A percentile compares a stretch with the other conserved stretches of the same genome.
phyloP scores from a whole-genome alignment of 2,329 filamentous ascomycete species.

The Leptographium radiaticola region DNA sequence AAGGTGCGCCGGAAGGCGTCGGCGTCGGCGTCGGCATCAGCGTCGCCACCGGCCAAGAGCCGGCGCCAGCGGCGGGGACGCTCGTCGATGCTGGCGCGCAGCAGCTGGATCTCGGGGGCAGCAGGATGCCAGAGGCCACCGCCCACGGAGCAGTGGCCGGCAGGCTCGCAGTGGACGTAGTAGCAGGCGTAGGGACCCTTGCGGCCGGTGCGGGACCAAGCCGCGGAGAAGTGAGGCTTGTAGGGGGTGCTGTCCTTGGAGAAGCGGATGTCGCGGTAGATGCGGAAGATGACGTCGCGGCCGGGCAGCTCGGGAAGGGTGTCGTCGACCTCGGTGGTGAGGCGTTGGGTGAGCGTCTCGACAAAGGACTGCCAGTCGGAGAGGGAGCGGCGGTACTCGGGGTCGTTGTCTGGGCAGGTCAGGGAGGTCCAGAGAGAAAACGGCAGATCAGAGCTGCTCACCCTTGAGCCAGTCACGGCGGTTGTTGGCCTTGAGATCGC shows the following conservation, averaged over 20 bases:
- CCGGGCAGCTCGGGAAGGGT: constrained; percentile 77
- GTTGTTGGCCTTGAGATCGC: constrained; percentile 47
- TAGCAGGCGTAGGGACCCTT: constrained; percentile 84
- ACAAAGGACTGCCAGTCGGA: constrained; percentile 76
- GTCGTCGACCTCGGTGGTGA: constrained; percentile 54
- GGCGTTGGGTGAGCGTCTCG: constrained; percentile 54
- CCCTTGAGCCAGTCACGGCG: constrained; percentile 45
- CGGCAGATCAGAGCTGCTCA: constrained; percentile 16
- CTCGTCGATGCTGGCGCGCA: constrained; percentile 65
- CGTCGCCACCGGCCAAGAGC: background rate
- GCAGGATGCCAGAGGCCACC: constrained; percentile 77
- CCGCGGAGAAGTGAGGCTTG: constrained; percentile 72
- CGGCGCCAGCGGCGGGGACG: constrained; percentile 55
- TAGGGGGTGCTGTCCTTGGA: constrained; percentile 76
- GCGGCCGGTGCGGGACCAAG: constrained; percentile 75
- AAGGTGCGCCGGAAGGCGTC: constrained; percentile 50
- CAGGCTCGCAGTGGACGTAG: constrained; percentile 72
- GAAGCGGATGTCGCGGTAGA: constrained; percentile 79
- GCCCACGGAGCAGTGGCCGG: constrained; percentile 53
- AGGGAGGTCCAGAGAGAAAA: background rate
- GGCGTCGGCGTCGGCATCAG: constrained; percentile 48
- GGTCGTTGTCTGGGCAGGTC: constrained; percentile 53
- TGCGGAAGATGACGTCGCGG: constrained; percentile 78
- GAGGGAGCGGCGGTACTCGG: constrained; percentile 63
- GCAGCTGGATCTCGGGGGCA: constrained; percentile 44